Evolutionary conservation across 345 rosid species (phyloP), one percentile per base, ranked within the genome.

Genomic region (Melastoma malabathricum): DNA sequence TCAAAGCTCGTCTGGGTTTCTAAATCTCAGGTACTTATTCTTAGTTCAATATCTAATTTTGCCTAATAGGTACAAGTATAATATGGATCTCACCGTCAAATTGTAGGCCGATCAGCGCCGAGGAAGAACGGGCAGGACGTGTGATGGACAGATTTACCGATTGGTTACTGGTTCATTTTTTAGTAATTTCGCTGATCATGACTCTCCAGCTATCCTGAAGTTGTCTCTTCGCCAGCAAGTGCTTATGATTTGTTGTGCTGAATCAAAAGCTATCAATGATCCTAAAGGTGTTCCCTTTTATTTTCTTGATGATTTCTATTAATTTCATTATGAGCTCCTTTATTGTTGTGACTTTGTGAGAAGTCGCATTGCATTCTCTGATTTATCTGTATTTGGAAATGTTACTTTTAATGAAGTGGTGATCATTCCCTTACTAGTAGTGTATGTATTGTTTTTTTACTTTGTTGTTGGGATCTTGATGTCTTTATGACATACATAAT

Each of bases 41-140:
- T 45, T 39, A 46, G 59, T 58, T 48, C 45, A 13, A 44, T 4
- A 17, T 50, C 22, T 27, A 34, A 50, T 43, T 16, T 27, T 27
- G 3, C 50, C 53, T 47, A n/a, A 18, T 56, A 31, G 15, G 39
- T 43, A 49, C 53, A n/a, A 27, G 12, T 10, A 51, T 57, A 16
- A 61, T 38, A 22, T 43, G 43, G 52, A 57, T 50, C 50, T 15
- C 41, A 57, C 56, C 48, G 46, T 34, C 41, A 13, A 38, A 58
- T 27, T 73, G 58, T 70, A 89, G 98, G 96, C 98, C 64, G 76
- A 89, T 61, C 98, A 89, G 61, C 90, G 98, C 34, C 67, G 69
- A 68, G 98, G 96, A 65, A 79, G 98, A 74, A 89, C 97, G 48
- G 98, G 98, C 48, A 77, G 96, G 64, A 89, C 96, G 45, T 89